Conservation (phyloP, 1,284 basidiomycete species). For the Ganoderma meredithae region DNA sequence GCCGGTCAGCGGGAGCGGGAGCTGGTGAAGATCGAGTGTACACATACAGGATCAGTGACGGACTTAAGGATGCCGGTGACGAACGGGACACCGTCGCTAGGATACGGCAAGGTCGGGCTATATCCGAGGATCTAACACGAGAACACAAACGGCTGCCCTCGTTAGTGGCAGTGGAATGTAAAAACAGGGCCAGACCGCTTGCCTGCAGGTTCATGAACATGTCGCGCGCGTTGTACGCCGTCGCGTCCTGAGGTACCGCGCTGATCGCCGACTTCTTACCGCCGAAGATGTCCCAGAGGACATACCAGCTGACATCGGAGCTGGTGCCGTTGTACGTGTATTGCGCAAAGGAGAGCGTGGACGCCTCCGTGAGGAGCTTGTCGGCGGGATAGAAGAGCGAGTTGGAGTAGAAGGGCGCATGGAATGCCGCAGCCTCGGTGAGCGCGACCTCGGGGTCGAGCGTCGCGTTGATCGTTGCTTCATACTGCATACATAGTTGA, state of each 20-base stretch:
- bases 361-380: constrained; percentile 5
- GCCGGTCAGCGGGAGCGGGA: background rate
- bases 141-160: background rate
- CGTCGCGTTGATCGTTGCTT: constrained; percentile 3
- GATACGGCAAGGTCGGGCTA: constrained; percentile 8
- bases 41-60: constrained; percentile 4
- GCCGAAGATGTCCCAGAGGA: constrained; percentile 9
- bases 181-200: background rate
- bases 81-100: constrained; percentile 4
- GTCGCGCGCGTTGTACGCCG: constrained; percentile 9
- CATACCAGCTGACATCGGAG: constrained; percentile 8
- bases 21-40: background rate
- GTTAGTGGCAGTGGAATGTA: background rate
- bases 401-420: constrained; percentile 8
- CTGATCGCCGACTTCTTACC: constrained; percentile 7
- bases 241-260: constrained; percentile 5
- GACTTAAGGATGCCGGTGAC: constrained; percentile 8
- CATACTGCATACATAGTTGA: constrained; percentile 5
- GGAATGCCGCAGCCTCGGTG: constrained; percentile 1
- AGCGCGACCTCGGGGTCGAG: background rate
- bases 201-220: constrained; percentile 12
- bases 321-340: constrained; percentile 9
- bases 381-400: constrained; percentile 8
- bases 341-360: constrained; percentile 2
- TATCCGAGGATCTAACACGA: constrained; percentile 6